Evolutionary conservation across 2,329 filamentous ascomycete species (phyloP), one percentile per base, ranked within the genome.

Genomic region (Cordyceps tenuipes): DNA sequence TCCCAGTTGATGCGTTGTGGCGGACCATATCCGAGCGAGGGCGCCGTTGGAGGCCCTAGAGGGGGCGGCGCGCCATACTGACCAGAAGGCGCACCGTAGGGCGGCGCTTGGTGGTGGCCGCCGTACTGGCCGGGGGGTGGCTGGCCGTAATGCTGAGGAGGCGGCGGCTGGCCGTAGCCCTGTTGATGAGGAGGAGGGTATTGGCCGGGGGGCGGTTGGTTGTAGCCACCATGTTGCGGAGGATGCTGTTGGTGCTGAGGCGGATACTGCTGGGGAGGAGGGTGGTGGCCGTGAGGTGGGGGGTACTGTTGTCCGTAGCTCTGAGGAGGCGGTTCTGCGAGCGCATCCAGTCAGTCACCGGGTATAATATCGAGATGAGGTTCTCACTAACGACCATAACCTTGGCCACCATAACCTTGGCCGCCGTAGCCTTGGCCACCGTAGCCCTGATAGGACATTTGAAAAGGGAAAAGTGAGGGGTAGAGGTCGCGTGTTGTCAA

Each of bases 11-110:
- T 88, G 50, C 83, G 77, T 67, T 89, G 88, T 13, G 84, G 83
- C 0, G 87, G 81, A 3, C 85, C 84, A 68, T 96, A 97, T 41
- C 92, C 92, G 0, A 82, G 74, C 0, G 89, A 89, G 0, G 90
- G 83, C 12, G 82, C 81, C 1, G 86, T 84, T 12, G 87, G 83
- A 47, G 81, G 77, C 8, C 63, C 63, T 6, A 67, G 66, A 43
- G 70, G 69, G 44, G 73, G 71, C 23, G 77, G 76, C 23, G 73
- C 72, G 34, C 75, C 75, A 57, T 78, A 79, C 31, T 71, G 70
- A 9, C 68, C 71, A 0, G 69, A 71, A 59, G 68, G 70, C 3
- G 62, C 63, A 15, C 59, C 62, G 19, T 64, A 65, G 6, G 52
- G 3, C 23, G 59, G 59, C 36, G 50, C 36, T 15, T 57, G 51